Evolutionary conservation across 106 monocot genomes (phyloP).

Genomic region (Dendrobium chrysotoxum): DNA sequence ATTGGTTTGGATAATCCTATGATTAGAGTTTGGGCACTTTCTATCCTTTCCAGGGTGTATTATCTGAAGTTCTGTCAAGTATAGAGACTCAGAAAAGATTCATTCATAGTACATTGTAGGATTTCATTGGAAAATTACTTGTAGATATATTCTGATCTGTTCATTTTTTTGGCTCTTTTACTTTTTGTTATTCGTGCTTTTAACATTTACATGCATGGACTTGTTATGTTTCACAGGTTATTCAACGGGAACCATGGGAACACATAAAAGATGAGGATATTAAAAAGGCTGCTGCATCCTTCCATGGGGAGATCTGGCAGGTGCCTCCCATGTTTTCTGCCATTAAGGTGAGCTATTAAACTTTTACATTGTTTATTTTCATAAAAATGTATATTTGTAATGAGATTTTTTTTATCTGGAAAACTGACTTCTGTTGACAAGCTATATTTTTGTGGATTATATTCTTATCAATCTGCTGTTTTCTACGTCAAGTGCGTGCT

Average conservation of each 20-base stretch:
- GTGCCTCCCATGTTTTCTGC: slow-evolving; percentile 99
- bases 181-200: background rate
- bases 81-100: background rate
- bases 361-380: background rate
- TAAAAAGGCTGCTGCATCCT: slow-evolving; percentile 59
- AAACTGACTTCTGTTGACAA: background rate
- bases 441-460: slow-evolving; percentile 2
- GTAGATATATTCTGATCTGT: background rate
- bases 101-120: background rate
- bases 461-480: background rate
- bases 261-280: slow-evolving; percentile 94
- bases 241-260: slow-evolving; percentile 96
- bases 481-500: background rate
- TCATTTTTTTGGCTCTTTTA: background rate
- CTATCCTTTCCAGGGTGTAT: background rate
- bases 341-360: slow-evolving; percentile 57
- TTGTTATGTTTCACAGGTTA: slow-evolving; percentile 40
- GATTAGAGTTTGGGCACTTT: background rate
- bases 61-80: background rate
- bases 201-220: background rate
- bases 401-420: background rate
- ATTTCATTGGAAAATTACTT: background rate
- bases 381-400: background rate
- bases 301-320: slow-evolving; percentile 94
- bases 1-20: background rate